Evolutionary conservation across 345 rosid species (phyloP).

Genomic region (Eucalyptus shirleyi): DNA sequence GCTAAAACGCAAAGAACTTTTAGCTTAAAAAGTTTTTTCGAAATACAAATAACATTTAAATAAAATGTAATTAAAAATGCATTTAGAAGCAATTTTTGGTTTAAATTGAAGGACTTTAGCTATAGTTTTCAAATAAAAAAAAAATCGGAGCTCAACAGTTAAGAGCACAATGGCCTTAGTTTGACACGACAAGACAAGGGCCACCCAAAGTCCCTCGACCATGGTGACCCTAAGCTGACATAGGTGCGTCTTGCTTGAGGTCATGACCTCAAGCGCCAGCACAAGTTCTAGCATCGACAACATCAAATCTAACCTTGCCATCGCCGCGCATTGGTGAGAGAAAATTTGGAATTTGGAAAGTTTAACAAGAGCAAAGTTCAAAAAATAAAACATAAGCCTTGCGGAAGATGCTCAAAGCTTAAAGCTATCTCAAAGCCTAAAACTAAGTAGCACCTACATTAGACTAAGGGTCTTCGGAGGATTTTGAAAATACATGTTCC

Average conservation of each 20-base stretch:
- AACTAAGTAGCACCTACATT: neutral
- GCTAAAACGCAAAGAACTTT: rapidly evolving
- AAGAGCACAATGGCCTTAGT: neutral
- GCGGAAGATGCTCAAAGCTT: rapidly evolving
- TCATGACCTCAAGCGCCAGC: neutral
- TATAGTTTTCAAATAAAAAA: neutral
- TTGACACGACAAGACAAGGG: neutral
- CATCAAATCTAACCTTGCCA: neutral
- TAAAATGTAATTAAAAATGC: neutral
- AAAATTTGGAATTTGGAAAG: neutral
- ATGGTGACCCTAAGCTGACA: neutral
- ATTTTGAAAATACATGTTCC: no score
- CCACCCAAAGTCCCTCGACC: neutral
- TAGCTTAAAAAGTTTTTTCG: rapidly evolving
- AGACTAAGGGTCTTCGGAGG: neutral
- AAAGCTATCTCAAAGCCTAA: neutral
- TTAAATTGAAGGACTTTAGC: neutral
- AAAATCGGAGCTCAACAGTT: neutral
- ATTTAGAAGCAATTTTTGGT: neutral
- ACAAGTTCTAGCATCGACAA: no score
- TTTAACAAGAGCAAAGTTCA: neutral
- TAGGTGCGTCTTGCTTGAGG: neutral
- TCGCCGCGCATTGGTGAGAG: neutral
- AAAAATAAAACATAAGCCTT: no score
- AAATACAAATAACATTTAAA: rapidly evolving